A percentile compares a stretch with the other conserved stretches of the same genome.
phyloP scores from a whole-genome alignment of 2,329 filamentous ascomycete genomes.

The Pestalotiopsis sp. region DNA sequence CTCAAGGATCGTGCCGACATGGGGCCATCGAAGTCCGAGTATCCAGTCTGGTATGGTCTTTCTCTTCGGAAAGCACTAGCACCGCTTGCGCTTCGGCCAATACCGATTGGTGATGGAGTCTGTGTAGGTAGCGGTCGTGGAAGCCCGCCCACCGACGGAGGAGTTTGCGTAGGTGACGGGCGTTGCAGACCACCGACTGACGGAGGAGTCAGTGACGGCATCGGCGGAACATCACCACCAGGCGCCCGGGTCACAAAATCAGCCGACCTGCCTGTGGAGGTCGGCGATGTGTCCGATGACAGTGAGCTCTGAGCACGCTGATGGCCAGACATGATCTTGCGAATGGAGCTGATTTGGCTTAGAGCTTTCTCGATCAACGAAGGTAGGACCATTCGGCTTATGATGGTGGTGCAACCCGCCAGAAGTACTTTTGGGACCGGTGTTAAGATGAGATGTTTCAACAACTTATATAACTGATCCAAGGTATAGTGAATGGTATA shows the following conservation, averaged over 20 bases:
- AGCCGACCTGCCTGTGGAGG: neutral
- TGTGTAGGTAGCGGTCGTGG: neutral
- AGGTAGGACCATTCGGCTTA: neutral
- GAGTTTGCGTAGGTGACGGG: neutral
- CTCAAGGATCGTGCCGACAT: constrained; percentile 6
- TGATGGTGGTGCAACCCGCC: neutral
- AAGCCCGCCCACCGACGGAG: neutral
- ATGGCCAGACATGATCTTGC: neutral
- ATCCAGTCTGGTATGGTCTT: neutral
- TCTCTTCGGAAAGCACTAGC: neutral
- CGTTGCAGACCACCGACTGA: neutral
- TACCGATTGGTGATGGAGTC: neutral
- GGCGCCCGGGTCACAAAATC: neutral
- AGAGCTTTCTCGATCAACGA: neutral
- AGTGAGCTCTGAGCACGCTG: neutral
- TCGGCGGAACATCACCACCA: neutral
- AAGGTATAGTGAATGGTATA: neutral
- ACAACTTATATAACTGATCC: neutral
- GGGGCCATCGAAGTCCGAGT: constrained; percentile 5
- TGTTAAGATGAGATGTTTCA: neutral
- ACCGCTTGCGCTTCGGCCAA: neutral
- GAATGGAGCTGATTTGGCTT: neutral
- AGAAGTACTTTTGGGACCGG: neutral
- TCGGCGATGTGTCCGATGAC: neutral
- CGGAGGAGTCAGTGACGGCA: neutral